Evolutionary conservation across 164 flowering plant species (phyloP).

Genomic region (Magnolia changhungtana): DNA sequence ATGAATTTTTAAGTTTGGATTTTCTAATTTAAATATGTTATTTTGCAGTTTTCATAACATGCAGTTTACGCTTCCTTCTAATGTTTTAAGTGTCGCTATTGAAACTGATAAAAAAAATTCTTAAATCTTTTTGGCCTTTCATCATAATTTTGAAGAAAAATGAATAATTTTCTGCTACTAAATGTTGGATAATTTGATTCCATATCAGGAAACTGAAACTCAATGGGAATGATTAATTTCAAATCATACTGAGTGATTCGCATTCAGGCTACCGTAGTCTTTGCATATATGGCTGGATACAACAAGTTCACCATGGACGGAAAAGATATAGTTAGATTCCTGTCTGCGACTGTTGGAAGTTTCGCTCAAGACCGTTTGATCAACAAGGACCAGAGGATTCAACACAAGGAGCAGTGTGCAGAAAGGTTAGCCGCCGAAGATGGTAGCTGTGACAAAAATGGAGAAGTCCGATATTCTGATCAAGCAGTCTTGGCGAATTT

Average conservation of each 20-base stretch:
- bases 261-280: background rate
- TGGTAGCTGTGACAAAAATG: constrained; percentile 28
- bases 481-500: constrained; percentile 75
- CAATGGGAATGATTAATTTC: background rate
- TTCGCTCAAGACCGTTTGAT: constrained; percentile 56
- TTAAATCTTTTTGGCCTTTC: background rate
- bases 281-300: constrained; percentile 31
- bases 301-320: constrained; percentile 50
- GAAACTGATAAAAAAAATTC: background rate
- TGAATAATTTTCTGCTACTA: background rate
- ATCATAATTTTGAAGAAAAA: background rate
- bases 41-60: background rate
- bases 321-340: constrained; percentile 45
- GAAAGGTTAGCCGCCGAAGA: constrained; percentile 77
- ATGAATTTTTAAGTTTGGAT: background rate
- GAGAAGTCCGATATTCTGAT: constrained; percentile 65
- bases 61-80: background rate
- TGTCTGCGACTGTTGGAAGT: constrained; percentile 47
- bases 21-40: too few relatives aligned
- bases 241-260: background rate
- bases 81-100: background rate
- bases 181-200: background rate
- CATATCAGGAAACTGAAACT: background rate
- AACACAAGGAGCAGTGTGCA: constrained; percentile 75
- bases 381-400: constrained; percentile 45